These are phyloP conservation scores for Tulasnella sp. DNA, from an alignment of 768 basidiomycete species.

Conservation along the genomic window DNA sequence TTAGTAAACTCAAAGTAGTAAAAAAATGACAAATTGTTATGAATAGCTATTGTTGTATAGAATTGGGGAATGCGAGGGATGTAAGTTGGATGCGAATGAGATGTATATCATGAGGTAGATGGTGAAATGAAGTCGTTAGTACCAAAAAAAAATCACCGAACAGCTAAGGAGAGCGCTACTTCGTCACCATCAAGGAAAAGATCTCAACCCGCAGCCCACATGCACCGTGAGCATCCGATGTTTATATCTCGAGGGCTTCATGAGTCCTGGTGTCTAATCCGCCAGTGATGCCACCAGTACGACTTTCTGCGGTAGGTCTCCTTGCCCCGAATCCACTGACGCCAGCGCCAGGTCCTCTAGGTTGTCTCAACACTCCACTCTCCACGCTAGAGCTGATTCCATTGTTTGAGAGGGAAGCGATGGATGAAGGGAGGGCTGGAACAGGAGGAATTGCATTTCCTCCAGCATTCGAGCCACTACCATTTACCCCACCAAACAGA, in stretches of 20 bases:
- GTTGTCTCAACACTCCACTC: conserved; percentile 62
- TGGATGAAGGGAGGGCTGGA: conserved; percentile 46
- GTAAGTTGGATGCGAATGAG: no score
- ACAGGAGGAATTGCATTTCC: conserved; percentile 48
- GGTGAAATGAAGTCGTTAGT: no score
- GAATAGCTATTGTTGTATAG: no score
- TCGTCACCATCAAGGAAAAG: neutral
- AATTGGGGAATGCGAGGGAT: no score
- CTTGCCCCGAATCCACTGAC: conserved; percentile 44
- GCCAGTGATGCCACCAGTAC: conserved; percentile 42
- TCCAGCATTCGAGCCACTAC: conserved; percentile 31
- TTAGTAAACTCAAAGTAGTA: no score
- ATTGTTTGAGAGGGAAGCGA: conserved; percentile 36
- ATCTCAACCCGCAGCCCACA: neutral
- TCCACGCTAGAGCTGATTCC: conserved; percentile 35
- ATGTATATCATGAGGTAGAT: no score
- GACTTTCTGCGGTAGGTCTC: conserved; percentile 30
- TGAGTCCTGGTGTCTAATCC: conserved; percentile 76
- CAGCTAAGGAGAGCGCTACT: neutral
- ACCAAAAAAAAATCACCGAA: neutral
- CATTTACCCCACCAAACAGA: conserved; percentile 50
- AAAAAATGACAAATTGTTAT: no score
- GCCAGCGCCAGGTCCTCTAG: conserved; percentile 66
- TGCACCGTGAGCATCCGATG: neutral
- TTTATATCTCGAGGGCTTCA: conserved; percentile 72